Base-by-base conservation (phyloP, 306 rosid species). In the Malus fusca region DNA sequence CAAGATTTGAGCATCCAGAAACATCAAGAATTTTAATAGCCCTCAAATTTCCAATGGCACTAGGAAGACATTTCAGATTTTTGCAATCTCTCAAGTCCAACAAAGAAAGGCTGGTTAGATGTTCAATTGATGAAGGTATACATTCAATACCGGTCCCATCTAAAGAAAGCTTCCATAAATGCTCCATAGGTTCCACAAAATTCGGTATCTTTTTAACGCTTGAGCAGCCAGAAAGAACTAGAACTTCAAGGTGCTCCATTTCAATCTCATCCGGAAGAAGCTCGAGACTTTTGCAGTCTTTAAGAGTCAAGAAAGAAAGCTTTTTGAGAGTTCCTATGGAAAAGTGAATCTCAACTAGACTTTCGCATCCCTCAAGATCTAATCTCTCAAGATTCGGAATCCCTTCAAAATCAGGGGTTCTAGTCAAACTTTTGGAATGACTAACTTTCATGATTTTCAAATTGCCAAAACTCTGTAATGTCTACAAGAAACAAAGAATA, bases 201-300 rank as follows among this genome's bases (percentile, higher is more conserved):
- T 78, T 70, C 4, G 81, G 72, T 22, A 71, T 7, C 13, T 71
- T 72, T 14, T 63, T 78, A 31, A 78, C 3, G 0, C 22, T 62
- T 11, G 72, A 64, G 23, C 82, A 78, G 8, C 82, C 66, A 71
- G 77, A 71, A 43, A 78, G 82, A 71, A 71, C 13, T 11, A 78
- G 51, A 15, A 53, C n/a, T 51, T 48, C 30, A 63, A 78, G 82
- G 25, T 3, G 23, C 12, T 64, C 75, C 25, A 72, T 51, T 22
- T 63, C 61, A 33, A 78, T 35, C 2, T 23, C 7, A 5, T 17
- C 1, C 5, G 82, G 82, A 64, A 72, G 77, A 65, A 30, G 52
- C 21, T 35, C 42, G 33, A 78, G 73, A 40, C 74, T 63, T n/a
- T 22, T 44, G 60, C 82, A 71, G 42, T 17, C 52, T 18, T 53